Conservation (phyloP, 768 basidiomycete species). For the Phylloporus sp. region DNA sequence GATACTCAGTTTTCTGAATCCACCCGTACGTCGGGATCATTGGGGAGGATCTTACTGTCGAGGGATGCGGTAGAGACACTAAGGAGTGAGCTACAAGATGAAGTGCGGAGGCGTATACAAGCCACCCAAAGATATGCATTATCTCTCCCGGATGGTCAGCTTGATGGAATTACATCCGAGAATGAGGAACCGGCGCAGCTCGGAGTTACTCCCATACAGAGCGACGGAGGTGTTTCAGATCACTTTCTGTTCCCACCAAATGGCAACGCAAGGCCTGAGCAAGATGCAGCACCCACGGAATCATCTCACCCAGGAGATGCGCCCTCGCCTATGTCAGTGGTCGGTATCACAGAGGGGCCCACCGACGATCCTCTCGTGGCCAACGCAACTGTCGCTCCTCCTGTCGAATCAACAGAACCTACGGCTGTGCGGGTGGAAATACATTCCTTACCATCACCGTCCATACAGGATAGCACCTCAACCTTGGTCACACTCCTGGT, state of each 20-base stretch:
- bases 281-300: background rate
- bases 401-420: background rate
- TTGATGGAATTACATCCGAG: background rate
- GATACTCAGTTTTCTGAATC: conserved; percentile 22
- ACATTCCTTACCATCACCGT: background rate
- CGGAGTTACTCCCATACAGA: background rate
- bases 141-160: background rate
- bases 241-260: background rate
- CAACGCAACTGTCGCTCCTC: background rate
- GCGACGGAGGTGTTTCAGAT: background rate
- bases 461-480: conserved; percentile 3
- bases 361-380: conserved; percentile 11
- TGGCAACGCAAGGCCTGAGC: background rate
- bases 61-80: conserved; percentile 49
- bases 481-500: conserved; percentile 9
- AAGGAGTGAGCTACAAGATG: conserved; percentile 53
- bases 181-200: background rate
- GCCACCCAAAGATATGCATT: conserved; percentile 10
- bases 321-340: background rate
- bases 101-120: conserved; percentile 48
- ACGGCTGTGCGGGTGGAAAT: background rate
- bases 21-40: conserved; percentile 37
- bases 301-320: background rate
- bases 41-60: conserved; percentile 50
- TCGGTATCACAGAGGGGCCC: conserved; percentile 1